Conservation (phyloP, 208 protist species). For the Borovskyia barvae region DNA sequence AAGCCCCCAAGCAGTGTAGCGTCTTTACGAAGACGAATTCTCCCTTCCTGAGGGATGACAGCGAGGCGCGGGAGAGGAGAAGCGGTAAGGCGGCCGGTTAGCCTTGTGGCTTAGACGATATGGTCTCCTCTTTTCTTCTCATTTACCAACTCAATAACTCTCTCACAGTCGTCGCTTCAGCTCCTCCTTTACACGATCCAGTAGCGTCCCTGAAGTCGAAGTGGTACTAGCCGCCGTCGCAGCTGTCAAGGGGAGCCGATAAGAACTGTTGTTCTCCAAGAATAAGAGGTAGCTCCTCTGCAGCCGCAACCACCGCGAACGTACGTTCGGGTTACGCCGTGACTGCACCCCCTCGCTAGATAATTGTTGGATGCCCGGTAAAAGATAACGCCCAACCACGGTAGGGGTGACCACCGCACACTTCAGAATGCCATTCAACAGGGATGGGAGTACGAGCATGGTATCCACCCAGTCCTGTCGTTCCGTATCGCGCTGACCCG, state of each 20-base stretch:
- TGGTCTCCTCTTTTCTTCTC: too few relatives aligned
- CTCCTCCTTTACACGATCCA: slow-evolving; percentile 59
- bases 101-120: too few relatives aligned
- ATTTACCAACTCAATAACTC: too few relatives aligned
- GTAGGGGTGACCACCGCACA: slow-evolving; percentile 71
- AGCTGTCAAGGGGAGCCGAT: slow-evolving; percentile 2
- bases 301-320: slow-evolving; percentile 43
- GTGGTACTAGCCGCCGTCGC: neutral
- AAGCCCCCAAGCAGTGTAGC: too few relatives aligned
- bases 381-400: slow-evolving; percentile 44
- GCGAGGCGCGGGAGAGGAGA: too few relatives aligned
- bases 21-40: too few relatives aligned
- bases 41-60: too few relatives aligned
- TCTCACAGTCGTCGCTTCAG: slow-evolving; percentile 46
- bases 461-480: slow-evolving; percentile 39
- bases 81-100: too few relatives aligned
- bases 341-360: slow-evolving; percentile 21
- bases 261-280: slow-evolving; percentile 42
- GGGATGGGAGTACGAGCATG: slow-evolving; percentile 37
- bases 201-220: slow-evolving; percentile 29
- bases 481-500: slow-evolving; percentile 9
- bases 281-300: slow-evolving; percentile 43
- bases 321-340: slow-evolving; percentile 24
- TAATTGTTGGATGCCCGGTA: slow-evolving; percentile 50
- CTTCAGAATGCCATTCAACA: slow-evolving; percentile 43